Evolutionary conservation across 2,329 filamentous ascomycete genomes (phyloP).

Genomic region (Fusarium duplospermum): DNA sequence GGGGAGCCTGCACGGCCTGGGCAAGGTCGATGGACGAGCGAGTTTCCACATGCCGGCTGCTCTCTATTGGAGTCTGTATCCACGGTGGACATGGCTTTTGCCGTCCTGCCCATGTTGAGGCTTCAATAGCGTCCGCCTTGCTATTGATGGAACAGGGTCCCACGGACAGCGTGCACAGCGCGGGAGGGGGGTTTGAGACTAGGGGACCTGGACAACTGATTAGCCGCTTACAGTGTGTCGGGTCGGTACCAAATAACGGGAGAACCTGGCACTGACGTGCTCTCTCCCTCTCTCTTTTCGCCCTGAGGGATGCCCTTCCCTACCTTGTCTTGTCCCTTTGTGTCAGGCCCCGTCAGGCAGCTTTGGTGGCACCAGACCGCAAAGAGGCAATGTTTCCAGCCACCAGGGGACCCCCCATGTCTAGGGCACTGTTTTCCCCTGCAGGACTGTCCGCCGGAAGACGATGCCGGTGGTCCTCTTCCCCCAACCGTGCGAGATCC

Average conservation of each 20-base stretch:
- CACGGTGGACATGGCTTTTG: constrained; percentile 4
- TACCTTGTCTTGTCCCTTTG: not conserved
- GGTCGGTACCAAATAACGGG: constrained; percentile 2
- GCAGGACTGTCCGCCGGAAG: constrained; percentile 27
- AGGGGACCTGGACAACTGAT: not conserved
- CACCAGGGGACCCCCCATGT: constrained; percentile 3
- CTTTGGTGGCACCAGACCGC: not conserved
- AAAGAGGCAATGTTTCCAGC: constrained; percentile 19
- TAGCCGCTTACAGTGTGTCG: not conserved
- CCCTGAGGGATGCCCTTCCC: not conserved
- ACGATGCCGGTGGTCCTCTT: constrained; percentile 15
- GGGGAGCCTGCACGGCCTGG: not conserved
- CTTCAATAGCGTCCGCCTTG: constrained; percentile 1
- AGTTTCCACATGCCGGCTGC: constrained; percentile 21
- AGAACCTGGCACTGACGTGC: not conserved
- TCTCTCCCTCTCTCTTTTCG: not conserved
- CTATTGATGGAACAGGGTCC: not conserved
- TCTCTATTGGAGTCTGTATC: constrained; percentile 3
- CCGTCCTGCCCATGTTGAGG: not conserved
- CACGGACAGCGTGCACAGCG: not conserved
- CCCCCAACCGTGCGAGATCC: constrained; percentile 38
- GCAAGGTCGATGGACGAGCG: not conserved
- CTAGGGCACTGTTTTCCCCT: not conserved
- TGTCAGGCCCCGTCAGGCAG: constrained; percentile 8
- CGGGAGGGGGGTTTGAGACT: not conserved